Evolutionary conservation across 495 filamentous ascomycete genomes (phyloP).

Genomic region (Talaromyces nanjingensis): DNA sequence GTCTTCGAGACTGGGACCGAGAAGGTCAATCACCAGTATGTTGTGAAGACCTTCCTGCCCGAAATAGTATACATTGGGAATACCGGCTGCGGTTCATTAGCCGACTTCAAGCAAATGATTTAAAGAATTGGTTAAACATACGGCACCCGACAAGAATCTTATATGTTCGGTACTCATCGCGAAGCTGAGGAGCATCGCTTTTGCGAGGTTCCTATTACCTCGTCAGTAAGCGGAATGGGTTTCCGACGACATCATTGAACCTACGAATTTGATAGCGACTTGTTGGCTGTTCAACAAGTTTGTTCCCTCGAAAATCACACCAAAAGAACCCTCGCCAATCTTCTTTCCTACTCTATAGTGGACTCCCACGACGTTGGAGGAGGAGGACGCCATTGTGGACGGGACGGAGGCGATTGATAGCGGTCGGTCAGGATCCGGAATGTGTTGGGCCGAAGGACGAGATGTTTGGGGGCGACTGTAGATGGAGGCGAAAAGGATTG

Average conservation of each 20-base stretch:
- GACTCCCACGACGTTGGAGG: conserved; percentile 96
- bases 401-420: not conserved
- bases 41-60: conserved; percentile 99
- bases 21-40: conserved; percentile 96
- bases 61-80: conserved; percentile 99
- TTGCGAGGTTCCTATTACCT: conserved; percentile 84
- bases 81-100: conserved; percentile 62
- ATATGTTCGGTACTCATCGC: conserved; percentile 99
- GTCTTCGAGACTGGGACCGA: conserved; percentile 93
- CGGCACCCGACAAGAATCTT: conserved; percentile 99
- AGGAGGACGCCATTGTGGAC: conserved; percentile 75
- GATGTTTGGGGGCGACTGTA: not conserved
- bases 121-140: conserved; percentile 50
- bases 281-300: conserved; percentile 99
- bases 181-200: conserved; percentile 94
- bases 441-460: not conserved
- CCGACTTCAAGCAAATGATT: conserved; percentile 8
- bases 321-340: conserved; percentile 97
- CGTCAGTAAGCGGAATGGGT: not conserved
- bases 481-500: not conserved
- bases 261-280: conserved; percentile 98
- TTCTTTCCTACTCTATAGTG: conserved; percentile 99
- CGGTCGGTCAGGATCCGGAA: not conserved
- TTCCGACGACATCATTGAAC: conserved; percentile 29
- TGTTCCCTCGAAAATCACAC: conserved; percentile 98